These are phyloP conservation scores for Limnanthes douglasii DNA, from an alignment of 345 rosid genomes.

Conservation along the genomic window DNA sequence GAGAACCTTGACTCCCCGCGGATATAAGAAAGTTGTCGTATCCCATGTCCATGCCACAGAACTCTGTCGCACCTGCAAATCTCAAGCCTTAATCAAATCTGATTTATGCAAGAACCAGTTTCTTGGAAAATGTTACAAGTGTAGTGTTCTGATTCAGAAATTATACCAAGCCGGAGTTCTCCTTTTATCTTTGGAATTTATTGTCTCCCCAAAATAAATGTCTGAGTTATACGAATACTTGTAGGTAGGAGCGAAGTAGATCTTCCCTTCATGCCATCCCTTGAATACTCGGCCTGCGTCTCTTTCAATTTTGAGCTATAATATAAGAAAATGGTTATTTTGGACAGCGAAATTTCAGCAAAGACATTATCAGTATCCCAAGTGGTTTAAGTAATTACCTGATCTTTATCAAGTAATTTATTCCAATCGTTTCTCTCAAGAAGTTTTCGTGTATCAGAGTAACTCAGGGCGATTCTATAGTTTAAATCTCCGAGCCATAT, in stretches of 20 bases:
- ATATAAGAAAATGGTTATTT: background rate
- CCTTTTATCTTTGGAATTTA: constrained; percentile 50
- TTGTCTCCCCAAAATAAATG: constrained; percentile 57
- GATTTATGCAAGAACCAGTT: too few species aligned
- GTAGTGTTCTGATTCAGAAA: too few species aligned
- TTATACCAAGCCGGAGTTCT: constrained; percentile 94
- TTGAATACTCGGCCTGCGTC: constrained; percentile 78
- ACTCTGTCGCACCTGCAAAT: constrained; percentile 98
- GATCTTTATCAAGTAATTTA: constrained; percentile 66
- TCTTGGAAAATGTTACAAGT: too few species aligned
- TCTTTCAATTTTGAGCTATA: constrained; percentile 79
- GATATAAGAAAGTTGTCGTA: constrained; percentile 34
- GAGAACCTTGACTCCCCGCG: constrained; percentile 69
- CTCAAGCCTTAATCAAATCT: too few species aligned
- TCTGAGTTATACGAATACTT: constrained; percentile 81
- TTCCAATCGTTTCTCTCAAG: constrained; percentile 48
- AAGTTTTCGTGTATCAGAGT: constrained; percentile 55
- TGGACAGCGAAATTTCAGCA: background rate
- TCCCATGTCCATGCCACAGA: constrained; percentile 74
- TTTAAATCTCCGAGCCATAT: constrained; percentile 94
- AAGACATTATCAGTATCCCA: too few species aligned
- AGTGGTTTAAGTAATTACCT: constrained; percentile 26
- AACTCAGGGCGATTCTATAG: constrained; percentile 80
- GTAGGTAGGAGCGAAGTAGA: constrained; percentile 82
- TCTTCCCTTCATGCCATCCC: constrained; percentile 91